Base-by-base conservation (phyloP, 192 early-diverging fungal genomes). In the Linnemannia zychae region DNA sequence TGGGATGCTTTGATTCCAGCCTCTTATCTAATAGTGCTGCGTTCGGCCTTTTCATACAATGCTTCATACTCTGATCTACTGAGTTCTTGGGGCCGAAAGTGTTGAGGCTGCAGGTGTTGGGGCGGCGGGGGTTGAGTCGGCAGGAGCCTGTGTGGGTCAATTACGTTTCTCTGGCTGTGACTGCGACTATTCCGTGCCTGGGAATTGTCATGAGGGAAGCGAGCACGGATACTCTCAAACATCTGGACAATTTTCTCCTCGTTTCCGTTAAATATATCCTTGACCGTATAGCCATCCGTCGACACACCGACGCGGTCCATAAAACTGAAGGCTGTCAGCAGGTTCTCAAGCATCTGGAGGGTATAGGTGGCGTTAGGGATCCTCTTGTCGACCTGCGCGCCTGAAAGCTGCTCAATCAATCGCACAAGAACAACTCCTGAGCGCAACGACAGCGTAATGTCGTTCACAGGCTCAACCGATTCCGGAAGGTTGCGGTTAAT, bases 281-380 rank as follows among this genome's bases (percentile, higher is more conserved):
- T 90, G 68, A 90, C 88, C 2, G 87, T 90, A 68, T 87, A 90
- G 13, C 89, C 89, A 40, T 88, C 87, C 0, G 88, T 86, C 4
- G 81, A 79, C 34, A 90, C 86, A 13, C 89, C 89, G 60, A 88
- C 89, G 9, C 87, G 75, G 22, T 88, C 89, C 89, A 90, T 90
- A 36, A 90, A 90, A 67, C 88, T 90, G 66, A 90, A 88, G 1
- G 89, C 89, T 12, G 89, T 83, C 31, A 88, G 80, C 69, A 90
- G 81, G 38, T 87, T 88, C 75, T 90, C 89, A 13, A 90, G 73
- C 85, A 90, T 86, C 46, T 78, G 79, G 71, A 90, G 87, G 73
- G 85, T 90, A 72, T 83, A 82, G 28, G 82, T 82, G 65, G 86
- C 85, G 38, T 74, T 60, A 18, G 82, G 88, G 31, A 86, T 79